Evolutionary conservation across 73 alveolate species (phyloP).

Genomic region (Urostyla sp.): DNA sequence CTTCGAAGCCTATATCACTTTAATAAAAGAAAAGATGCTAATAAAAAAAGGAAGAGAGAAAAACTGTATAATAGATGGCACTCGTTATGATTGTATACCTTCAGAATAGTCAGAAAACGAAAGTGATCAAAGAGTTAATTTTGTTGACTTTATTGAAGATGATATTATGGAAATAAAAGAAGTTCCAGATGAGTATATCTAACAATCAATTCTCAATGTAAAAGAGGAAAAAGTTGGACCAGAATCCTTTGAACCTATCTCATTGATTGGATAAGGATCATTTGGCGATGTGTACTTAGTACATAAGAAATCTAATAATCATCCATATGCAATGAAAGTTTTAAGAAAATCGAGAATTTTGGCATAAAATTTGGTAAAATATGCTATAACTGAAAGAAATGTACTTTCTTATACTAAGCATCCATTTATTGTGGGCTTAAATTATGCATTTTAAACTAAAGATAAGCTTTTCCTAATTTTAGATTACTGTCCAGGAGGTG

Average conservation of each 20-base stretch:
- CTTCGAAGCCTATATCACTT: slow-evolving; percentile 12
- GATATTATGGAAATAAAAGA: slow-evolving; percentile 33
- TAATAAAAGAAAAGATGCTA: slow-evolving; percentile 2
- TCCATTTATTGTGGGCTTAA: slow-evolving; percentile 95
- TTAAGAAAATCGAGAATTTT: slow-evolving; percentile 81
- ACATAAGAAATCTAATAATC: slow-evolving; percentile 78
- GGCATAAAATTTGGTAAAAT: slow-evolving; percentile 92
- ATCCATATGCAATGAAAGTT: slow-evolving; percentile 96
- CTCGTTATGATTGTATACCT: not conserved
- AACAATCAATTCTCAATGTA: not conserved
- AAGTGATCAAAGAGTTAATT: slow-evolving; percentile 23
- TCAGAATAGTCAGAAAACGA: slow-evolving; percentile 13
- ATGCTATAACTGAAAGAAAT: slow-evolving; percentile 96
- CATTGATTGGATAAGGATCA: slow-evolving; percentile 77
- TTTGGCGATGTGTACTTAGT: slow-evolving; percentile 97
- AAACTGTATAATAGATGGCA: not conserved
- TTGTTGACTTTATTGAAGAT: slow-evolving; percentile 42
- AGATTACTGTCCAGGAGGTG: slow-evolving; percentile 99
- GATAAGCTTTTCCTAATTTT: slow-evolving; percentile 91
- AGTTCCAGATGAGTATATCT: slow-evolving; percentile 23
- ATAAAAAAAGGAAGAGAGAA: not conserved
- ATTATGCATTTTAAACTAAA: slow-evolving; percentile 94
- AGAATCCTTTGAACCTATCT: slow-evolving; percentile 33
- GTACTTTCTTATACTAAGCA: slow-evolving; percentile 74
- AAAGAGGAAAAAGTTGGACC: slow-evolving; percentile 23